Conservation (phyloP, 2,329 filamentous ascomycete species). For the Aureobasidium melanogenum region DNA sequence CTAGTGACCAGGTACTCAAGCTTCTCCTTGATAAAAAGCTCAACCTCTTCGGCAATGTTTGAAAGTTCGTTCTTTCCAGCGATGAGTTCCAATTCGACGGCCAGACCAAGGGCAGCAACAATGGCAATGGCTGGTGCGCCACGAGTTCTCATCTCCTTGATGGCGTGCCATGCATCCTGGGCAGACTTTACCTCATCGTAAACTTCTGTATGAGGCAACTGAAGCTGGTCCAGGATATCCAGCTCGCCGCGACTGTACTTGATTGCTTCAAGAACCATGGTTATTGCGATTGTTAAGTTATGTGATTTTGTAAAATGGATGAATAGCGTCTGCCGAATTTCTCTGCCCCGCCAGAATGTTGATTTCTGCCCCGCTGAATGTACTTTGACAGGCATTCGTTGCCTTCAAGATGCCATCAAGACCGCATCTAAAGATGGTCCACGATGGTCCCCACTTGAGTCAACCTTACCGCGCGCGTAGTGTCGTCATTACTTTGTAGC, state of each 20-base stretch:
- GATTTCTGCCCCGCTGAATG: not conserved
- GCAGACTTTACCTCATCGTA: slow-evolving; percentile 64
- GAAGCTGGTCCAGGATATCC: slow-evolving; percentile 75
- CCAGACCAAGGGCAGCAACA: slow-evolving; percentile 82
- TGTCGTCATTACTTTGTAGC: slow-evolving; percentile 2
- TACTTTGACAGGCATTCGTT: not conserved
- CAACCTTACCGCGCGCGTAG: not conserved
- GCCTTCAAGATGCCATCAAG: not conserved
- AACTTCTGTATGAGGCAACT: slow-evolving; percentile 68
- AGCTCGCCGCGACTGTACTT: slow-evolving; percentile 64
- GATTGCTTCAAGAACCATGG: slow-evolving; percentile 63
- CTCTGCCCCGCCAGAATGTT: not conserved
- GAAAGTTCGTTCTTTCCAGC: slow-evolving; percentile 32
- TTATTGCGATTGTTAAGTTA: not conserved
- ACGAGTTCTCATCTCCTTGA: slow-evolving; percentile 68
- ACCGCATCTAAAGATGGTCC: not conserved
- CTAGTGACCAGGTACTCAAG: slow-evolving; percentile 83
- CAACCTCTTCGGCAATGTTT: slow-evolving; percentile 51
- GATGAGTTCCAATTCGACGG: slow-evolving; percentile 66
- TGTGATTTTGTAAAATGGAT: not conserved
- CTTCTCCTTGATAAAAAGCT: slow-evolving; percentile 60
- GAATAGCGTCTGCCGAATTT: not conserved
- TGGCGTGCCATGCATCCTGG: slow-evolving; percentile 72
- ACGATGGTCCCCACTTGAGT: not conserved
- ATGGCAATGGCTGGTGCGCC: slow-evolving; percentile 95